Evolutionary conservation across 257 asterid genomes (phyloP).

Genomic region (Capsicum baccatum): DNA sequence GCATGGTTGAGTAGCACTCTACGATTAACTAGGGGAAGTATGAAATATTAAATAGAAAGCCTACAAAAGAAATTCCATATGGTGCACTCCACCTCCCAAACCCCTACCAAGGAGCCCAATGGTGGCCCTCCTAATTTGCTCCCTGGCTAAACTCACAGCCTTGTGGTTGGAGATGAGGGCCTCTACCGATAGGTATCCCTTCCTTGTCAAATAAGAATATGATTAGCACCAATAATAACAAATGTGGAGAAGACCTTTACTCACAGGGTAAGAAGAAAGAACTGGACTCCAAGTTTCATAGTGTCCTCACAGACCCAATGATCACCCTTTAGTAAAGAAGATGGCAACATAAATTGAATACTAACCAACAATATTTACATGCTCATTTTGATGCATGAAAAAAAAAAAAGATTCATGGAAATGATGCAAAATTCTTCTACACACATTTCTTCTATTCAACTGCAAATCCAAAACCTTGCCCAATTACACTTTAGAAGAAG

Average conservation of each 20-base stretch:
- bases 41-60: conserved; percentile 7
- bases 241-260: background rate
- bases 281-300: background rate
- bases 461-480: background rate
- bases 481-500: background rate
- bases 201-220: conserved; percentile 18
- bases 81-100: conserved; percentile 20
- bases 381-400: conserved; percentile 6
- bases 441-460: background rate
- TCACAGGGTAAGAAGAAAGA: background rate
- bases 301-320: background rate
- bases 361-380: background rate
- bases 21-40: conserved; percentile 16
- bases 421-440: conserved; percentile 8
- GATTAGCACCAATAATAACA: background rate
- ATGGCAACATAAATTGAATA: background rate
- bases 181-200: background rate
- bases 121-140: conserved; percentile 13
- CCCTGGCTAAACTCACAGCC: conserved; percentile 12
- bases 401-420: conserved; percentile 4
- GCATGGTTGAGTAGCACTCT: conserved; percentile 44
- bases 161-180: conserved; percentile 11
- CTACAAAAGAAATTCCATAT: background rate
- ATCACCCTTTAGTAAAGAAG: background rate
- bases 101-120: conserved; percentile 24